phyloP scores from a whole-genome alignment of 495 filamentous ascomycete genomes.

The Penicillium alfredii region DNA sequence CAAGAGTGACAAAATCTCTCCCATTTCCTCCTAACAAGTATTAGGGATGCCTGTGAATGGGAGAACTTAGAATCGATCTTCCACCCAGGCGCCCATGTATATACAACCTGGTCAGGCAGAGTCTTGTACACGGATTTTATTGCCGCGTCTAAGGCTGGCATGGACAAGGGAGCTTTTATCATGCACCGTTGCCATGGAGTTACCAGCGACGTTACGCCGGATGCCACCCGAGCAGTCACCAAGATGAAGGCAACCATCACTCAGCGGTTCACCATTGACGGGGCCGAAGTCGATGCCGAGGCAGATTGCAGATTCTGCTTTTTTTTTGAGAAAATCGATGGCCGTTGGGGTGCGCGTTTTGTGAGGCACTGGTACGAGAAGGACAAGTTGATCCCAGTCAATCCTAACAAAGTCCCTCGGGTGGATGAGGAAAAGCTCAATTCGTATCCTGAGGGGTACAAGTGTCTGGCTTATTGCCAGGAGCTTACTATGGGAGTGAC shows the following conservation, averaged over 20 bases:
- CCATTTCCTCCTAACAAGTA: not conserved
- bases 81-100: conserved; percentile 51
- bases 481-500: conserved; percentile 39
- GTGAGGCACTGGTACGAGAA: conserved; percentile 65
- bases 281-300: conserved; percentile 52
- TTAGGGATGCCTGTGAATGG: conserved; percentile 56
- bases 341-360: conserved; percentile 52
- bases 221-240: conserved; percentile 50
- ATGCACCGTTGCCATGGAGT: conserved; percentile 61
- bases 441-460: conserved; percentile 50
- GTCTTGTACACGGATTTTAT: conserved; percentile 53
- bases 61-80: conserved; percentile 58
- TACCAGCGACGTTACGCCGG: conserved; percentile 47
- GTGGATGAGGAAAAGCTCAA: conserved; percentile 45
- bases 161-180: conserved; percentile 58
- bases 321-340: conserved; percentile 47
- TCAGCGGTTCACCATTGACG: conserved; percentile 51
- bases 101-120: conserved; percentile 58
- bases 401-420: conserved; percentile 44
- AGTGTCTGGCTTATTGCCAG: conserved; percentile 50
- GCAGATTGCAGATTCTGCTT: conserved; percentile 60
- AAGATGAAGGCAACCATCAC: conserved; percentile 70
- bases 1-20: too few species aligned
- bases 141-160: conserved; percentile 51
- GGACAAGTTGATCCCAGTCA: conserved; percentile 57